phyloP scores from a whole-genome alignment of 441 rosid species.

The Corymbia citriodora region DNA sequence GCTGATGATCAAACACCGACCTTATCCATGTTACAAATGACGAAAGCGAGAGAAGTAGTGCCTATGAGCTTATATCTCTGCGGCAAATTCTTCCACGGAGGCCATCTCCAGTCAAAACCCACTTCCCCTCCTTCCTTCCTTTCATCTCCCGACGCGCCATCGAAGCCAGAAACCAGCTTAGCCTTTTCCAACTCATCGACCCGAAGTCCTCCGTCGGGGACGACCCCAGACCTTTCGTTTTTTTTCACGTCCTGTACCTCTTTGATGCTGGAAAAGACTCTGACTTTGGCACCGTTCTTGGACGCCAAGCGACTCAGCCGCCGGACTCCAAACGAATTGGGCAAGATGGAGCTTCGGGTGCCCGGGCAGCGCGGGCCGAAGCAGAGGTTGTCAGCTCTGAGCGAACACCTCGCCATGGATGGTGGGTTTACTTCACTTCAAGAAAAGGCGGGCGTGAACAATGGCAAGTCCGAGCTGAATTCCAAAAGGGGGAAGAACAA shows the following conservation, averaged over 20 bases:
- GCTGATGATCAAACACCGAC: slow-evolving; percentile 15
- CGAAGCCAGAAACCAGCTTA: background rate
- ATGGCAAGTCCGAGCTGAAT: background rate
- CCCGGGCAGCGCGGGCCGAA: slow-evolving; percentile 20
- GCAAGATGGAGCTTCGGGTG: slow-evolving; percentile 22
- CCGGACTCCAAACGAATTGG: background rate
- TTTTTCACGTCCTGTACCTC: slow-evolving; percentile 48
- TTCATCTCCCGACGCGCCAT: slow-evolving; percentile 10
- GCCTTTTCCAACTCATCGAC: slow-evolving; percentile 21
- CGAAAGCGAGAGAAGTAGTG: slow-evolving; percentile 84
- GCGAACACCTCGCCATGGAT: slow-evolving; percentile 45
- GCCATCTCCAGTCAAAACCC: slow-evolving; percentile 57
- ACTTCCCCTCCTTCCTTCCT: slow-evolving; percentile 17
- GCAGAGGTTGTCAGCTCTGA: slow-evolving; percentile 31
- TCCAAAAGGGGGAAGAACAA: background rate
- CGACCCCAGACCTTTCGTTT: slow-evolving; percentile 21
- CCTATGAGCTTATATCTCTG: slow-evolving; percentile 78
- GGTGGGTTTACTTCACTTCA: background rate
- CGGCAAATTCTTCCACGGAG: slow-evolving; percentile 76
- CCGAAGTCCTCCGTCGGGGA: slow-evolving; percentile 15
- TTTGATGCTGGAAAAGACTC: slow-evolving; percentile 50
- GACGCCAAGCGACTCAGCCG: background rate
- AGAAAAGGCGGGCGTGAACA: background rate
- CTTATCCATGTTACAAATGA: slow-evolving; percentile 96
- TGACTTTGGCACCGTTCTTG: slow-evolving; percentile 18